A percentile compares a stretch with the other conserved stretches of the same genome.
Conservation (phyloP, 2,329 filamentous ascomycete species). For the Anisogramma anomala region DNA sequence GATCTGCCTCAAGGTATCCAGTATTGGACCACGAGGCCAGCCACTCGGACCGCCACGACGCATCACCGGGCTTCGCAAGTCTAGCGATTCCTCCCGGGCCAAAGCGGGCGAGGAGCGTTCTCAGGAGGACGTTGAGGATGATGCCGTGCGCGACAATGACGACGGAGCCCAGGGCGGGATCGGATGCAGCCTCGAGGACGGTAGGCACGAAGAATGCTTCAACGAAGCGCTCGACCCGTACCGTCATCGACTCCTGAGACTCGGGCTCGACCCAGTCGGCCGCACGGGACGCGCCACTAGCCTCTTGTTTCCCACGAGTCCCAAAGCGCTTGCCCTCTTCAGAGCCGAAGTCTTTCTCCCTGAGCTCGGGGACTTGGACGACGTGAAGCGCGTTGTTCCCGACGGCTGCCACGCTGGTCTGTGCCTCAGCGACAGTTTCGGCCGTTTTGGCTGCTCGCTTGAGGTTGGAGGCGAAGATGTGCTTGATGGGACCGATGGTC, state of each 20-base stretch:
- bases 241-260: conserved; percentile 53
- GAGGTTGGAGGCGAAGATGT: conserved; percentile 68
- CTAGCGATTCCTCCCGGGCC: conserved; percentile 18
- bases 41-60: conserved; percentile 17
- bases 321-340: conserved; percentile 54
- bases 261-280: conserved; percentile 35
- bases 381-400: conserved; percentile 16
- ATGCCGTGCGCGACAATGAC: conserved; percentile 76
- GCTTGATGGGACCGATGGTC: conserved; percentile 32
- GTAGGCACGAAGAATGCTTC: conserved; percentile 41
- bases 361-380: conserved; percentile 37
- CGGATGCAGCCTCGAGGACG: conserved; percentile 8
- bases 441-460: conserved; percentile 64
- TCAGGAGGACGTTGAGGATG: conserved; percentile 59
- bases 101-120: conserved; percentile 47
- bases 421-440: conserved; percentile 48
- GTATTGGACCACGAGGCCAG: conserved; percentile 41
- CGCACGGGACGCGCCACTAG: conserved; percentile 16
- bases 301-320: conserved; percentile 19
- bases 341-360: conserved; percentile 65
- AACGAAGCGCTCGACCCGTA: conserved; percentile 55
- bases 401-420: conserved; percentile 21
- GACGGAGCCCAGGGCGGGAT: conserved; percentile 30
- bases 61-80: conserved; percentile 15
- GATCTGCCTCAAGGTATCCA: conserved; percentile 29